Conservation (phyloP, 108 stramenopile genomes). For the Nitzschia sp. region DNA sequence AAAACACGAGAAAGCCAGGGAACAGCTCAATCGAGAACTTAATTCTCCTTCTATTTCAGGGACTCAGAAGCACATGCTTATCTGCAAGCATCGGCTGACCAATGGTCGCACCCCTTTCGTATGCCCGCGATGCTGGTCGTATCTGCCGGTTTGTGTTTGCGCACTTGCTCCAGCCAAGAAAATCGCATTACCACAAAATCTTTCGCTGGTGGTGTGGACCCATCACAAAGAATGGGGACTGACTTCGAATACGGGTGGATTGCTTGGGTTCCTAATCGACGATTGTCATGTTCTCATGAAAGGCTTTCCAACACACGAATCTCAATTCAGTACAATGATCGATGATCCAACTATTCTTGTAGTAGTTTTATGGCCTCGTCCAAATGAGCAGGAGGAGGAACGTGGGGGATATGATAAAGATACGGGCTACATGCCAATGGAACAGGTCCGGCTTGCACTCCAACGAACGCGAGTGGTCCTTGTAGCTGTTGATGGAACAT, state of each 20-base stretch:
- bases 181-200: slow-evolving; percentile 21
- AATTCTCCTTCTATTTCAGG: background rate
- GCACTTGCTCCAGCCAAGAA: background rate
- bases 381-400: background rate
- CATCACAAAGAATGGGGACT: slow-evolving; percentile 59
- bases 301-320: slow-evolving; percentile 46
- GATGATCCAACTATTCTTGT: slow-evolving; percentile 11
- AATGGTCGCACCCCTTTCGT: slow-evolving; percentile 52
- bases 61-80: slow-evolving; percentile 35
- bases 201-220: slow-evolving; percentile 47
- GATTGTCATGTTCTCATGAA: slow-evolving; percentile 50
- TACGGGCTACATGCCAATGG: background rate
- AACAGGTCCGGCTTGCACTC: background rate
- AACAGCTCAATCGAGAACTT: slow-evolving; percentile 2
- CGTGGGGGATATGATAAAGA: slow-evolving; percentile 1
- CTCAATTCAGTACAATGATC: slow-evolving; percentile 13
- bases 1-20: background rate
- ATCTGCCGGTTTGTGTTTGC: slow-evolving; percentile 55
- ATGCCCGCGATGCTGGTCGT: slow-evolving; percentile 51
- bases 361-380: slow-evolving; percentile 51
- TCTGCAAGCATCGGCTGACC: slow-evolving; percentile 47
- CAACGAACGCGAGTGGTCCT: slow-evolving; percentile 15
- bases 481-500: slow-evolving; percentile 52
- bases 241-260: slow-evolving; percentile 49
- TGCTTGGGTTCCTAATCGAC: slow-evolving; percentile 43